Evolutionary conservation across 2,329 filamentous ascomycete genomes (phyloP).

Genomic region (Trichoderma lentiforme): DNA sequence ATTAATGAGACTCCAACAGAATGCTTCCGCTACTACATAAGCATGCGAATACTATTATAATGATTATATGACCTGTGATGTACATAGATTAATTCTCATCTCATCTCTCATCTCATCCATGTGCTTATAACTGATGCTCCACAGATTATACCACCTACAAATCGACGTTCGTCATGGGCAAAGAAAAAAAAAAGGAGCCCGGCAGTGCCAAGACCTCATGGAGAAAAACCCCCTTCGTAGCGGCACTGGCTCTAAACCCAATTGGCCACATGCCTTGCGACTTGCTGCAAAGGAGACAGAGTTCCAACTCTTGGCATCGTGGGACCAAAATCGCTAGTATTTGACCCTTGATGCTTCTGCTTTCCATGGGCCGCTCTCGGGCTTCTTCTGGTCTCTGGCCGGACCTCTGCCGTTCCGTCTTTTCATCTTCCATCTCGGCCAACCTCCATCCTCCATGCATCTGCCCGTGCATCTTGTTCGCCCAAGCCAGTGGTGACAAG

Average conservation of each 20-base stretch:
- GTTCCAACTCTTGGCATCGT: conserved; percentile 14
- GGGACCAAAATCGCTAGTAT: conserved; percentile 10
- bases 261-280: conserved; percentile 14
- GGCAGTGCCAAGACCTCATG: conserved; percentile 17
- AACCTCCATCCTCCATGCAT: not conserved
- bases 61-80: not conserved
- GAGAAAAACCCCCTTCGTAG: conserved; percentile 1
- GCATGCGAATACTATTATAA: not conserved
- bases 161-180: not conserved
- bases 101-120: not conserved
- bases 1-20: no score
- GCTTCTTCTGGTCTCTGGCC: not conserved
- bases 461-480: not conserved
- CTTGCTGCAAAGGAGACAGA: not conserved
- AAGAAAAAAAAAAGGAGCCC: not conserved
- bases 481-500: not conserved
- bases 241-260: conserved; percentile 18
- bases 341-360: conserved; percentile 7
- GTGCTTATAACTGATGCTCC: not conserved
- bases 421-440: not conserved
- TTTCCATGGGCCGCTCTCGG: not conserved
- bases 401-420: not conserved
- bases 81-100: not conserved
- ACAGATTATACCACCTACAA: not conserved
- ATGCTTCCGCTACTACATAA: not conserved